Conservation (phyloP, 108 stramenopile species). For the Bacterosira constricta region DNA sequence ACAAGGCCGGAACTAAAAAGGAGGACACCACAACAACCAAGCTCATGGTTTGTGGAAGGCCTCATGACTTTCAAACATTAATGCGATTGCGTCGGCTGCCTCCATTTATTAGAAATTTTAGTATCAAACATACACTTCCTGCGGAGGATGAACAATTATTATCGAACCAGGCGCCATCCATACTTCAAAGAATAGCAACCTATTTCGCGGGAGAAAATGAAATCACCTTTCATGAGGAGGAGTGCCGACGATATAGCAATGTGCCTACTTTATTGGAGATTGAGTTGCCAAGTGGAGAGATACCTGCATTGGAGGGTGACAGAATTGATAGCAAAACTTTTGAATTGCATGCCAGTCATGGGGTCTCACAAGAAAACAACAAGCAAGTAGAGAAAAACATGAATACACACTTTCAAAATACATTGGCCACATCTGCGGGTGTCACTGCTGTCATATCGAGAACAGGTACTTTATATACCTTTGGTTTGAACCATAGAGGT, state of each 20-base stretch:
- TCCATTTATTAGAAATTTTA: slow-evolving; percentile 34
- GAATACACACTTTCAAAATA: slow-evolving; percentile 35
- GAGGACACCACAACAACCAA: slow-evolving; percentile 17
- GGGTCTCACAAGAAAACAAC: background rate
- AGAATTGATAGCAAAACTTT: background rate
- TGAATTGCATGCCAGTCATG: slow-evolving; percentile 6
- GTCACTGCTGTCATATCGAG: slow-evolving; percentile 71
- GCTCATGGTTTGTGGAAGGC: slow-evolving; percentile 71
- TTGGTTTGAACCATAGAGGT: slow-evolving; percentile 81
- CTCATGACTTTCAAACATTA: slow-evolving; percentile 79
- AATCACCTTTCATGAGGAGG: slow-evolving; percentile 33
- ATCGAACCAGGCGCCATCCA: slow-evolving; percentile 3
- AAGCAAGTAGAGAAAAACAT: slow-evolving; percentile 3
- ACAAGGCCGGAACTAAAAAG: background rate
- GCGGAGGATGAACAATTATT: background rate
- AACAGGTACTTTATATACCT: slow-evolving; percentile 61
- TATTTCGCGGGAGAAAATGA: slow-evolving; percentile 42
- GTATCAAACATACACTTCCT: slow-evolving; percentile 13
- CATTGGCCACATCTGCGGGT: slow-evolving; percentile 66
- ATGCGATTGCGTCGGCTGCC: slow-evolving; percentile 78
- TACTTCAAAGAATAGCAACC: slow-evolving; percentile 31
- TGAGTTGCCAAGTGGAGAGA: slow-evolving; percentile 23
- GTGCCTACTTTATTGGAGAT: slow-evolving; percentile 29
- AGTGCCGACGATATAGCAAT: slow-evolving; percentile 27
- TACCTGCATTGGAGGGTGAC: slow-evolving; percentile 39